Conservation (phyloP, 1,284 basidiomycete genomes). For the Microbotryomycetes sp. region DNA sequence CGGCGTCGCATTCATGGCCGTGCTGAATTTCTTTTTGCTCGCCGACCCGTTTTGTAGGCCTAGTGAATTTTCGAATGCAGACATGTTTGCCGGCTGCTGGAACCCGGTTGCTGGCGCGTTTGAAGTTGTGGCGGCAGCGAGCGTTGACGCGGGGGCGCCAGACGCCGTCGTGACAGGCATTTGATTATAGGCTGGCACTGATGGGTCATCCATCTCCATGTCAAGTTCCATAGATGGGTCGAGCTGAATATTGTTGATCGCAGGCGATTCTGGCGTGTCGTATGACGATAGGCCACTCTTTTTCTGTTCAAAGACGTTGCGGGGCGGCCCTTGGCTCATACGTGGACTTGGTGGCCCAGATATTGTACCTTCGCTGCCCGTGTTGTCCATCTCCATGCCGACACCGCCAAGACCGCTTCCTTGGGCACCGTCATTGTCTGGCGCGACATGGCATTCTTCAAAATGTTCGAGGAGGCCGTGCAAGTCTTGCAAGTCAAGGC, state of each 20-base stretch:
- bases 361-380: constrained; percentile 24
- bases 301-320: constrained; percentile 18
- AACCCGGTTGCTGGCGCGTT: not conserved
- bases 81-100: not conserved
- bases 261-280: constrained; percentile 24
- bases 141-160: constrained; percentile 1
- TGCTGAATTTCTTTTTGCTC: constrained; percentile 18
- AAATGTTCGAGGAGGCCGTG: constrained; percentile 81
- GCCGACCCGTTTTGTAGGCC: constrained; percentile 2
- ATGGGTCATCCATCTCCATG: constrained; percentile 33
- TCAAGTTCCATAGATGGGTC: constrained; percentile 29
- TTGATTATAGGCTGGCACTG: not conserved
- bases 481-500: constrained; percentile 65
- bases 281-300: constrained; percentile 23
- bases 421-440: constrained; percentile 19
- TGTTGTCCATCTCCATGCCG: constrained; percentile 28
- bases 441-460: constrained; percentile 64
- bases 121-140: not conserved
- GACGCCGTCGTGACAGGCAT: constrained; percentile 7
- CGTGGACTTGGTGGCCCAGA: constrained; percentile 28
- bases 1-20: constrained; percentile 7
- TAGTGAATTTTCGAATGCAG: constrained; percentile 10
- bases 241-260: not conserved
- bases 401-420: constrained; percentile 7
- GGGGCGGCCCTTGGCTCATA: not conserved